These are phyloP conservation scores for Trifolium subterraneum DNA, from an alignment of 306 rosid genomes.

Conservation along the genomic window DNA sequence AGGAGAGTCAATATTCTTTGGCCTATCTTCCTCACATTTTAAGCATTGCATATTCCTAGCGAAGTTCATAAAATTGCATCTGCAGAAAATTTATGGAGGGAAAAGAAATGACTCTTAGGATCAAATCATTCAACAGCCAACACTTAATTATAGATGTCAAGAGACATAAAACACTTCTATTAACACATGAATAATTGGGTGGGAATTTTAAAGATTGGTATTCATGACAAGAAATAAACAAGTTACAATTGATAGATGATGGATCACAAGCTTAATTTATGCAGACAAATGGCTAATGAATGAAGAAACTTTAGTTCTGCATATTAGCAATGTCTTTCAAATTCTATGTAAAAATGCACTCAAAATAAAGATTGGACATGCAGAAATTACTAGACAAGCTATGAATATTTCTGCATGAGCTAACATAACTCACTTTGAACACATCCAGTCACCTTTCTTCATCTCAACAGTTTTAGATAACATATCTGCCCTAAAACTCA, in stretches of 20 bases:
- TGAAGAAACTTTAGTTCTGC: constrained; percentile 32
- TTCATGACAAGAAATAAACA: constrained; percentile 29
- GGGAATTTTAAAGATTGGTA: constrained; percentile 25
- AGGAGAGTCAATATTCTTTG: constrained; percentile 45
- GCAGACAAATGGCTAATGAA: constrained; percentile 11
- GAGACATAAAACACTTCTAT: constrained; percentile 19
- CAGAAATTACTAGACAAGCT: constrained; percentile 20
- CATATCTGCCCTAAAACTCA: constrained; percentile 34
- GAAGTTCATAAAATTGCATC: constrained; percentile 88
- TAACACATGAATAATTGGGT: background rate
- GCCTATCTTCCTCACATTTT: constrained; percentile 66
- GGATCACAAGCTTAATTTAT: constrained; percentile 25
- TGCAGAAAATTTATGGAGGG: constrained; percentile 43
- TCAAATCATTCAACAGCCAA: constrained; percentile 24
- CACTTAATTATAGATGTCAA: constrained; percentile 28
- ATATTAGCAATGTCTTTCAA: constrained; percentile 22
- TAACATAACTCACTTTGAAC: constrained; percentile 73
- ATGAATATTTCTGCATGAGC: constrained; percentile 23
- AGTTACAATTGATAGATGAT: constrained; percentile 5
- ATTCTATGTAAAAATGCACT: constrained; percentile 23
- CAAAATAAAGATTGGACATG: constrained; percentile 17
- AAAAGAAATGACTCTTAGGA: constrained; percentile 20
- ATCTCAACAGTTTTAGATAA: constrained; percentile 56
- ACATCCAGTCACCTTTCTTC: constrained; percentile 89
- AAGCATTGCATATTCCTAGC: constrained; percentile 65